These are phyloP conservation scores for Bjerkandera adusta DNA, from an alignment of 1,284 basidiomycete genomes.

Conservation along the genomic window DNA sequence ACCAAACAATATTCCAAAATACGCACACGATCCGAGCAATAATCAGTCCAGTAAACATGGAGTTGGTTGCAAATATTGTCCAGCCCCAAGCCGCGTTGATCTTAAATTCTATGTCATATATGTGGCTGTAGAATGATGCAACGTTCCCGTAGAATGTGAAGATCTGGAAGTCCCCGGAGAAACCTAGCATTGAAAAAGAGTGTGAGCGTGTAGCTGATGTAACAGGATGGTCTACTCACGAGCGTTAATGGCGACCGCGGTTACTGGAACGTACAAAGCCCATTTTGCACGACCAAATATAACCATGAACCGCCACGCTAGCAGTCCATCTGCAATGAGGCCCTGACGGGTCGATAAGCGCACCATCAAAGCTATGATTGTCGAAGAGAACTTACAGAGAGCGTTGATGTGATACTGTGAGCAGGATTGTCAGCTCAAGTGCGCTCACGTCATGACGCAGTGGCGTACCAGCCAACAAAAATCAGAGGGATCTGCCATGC, in stretches of 20 bases:
- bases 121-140: not conserved
- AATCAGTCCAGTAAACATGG: not conserved
- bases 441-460: not conserved
- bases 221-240: slow-evolving; percentile 6
- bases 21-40: slow-evolving; percentile 2
- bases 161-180: not conserved
- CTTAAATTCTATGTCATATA: not conserved
- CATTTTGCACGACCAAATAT: slow-evolving; percentile 18
- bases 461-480: slow-evolving; percentile 2
- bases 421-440: no score
- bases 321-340: slow-evolving; percentile 21
- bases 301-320: slow-evolving; percentile 25
- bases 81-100: slow-evolving; percentile 2
- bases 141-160: not conserved
- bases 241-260: slow-evolving; percentile 17
- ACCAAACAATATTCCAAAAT: not conserved
- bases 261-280: slow-evolving; percentile 21
- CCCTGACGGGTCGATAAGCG: slow-evolving; percentile 13
- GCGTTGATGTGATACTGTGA: slow-evolving; percentile 3
- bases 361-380: no score
- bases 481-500: slow-evolving; percentile 1
- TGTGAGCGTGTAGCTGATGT: not conserved
- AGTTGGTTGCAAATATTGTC: not conserved
- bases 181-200: not conserved
- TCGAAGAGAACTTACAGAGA: not conserved